Percentiles rank a stretch among this genome's conserved stretches.
Evolutionary conservation across 75 land plant genomes (phyloP).

Genomic region (Selaginella tamariscina): DNA sequence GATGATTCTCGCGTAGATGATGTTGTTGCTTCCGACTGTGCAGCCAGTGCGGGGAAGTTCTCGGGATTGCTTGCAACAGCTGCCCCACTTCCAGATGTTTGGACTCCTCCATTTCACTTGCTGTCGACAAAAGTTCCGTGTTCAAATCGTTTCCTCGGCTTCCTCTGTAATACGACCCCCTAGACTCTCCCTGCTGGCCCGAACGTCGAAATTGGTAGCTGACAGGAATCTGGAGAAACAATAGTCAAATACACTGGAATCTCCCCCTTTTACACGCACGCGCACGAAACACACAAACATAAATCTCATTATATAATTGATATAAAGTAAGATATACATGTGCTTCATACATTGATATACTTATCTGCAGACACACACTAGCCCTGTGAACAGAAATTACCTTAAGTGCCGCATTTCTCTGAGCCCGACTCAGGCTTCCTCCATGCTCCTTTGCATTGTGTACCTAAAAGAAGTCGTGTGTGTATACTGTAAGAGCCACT

Average conservation of each 20-base stretch:
- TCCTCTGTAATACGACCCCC: slow-evolving; percentile 11
- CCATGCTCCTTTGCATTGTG: slow-evolving; percentile 90
- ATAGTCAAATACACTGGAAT: not conserved
- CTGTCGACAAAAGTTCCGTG: not conserved
- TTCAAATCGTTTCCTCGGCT: not conserved
- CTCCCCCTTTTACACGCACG: not conserved
- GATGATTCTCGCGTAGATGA: not conserved
- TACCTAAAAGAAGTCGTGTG: slow-evolving; percentile 33
- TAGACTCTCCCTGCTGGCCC: not conserved
- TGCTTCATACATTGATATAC: not conserved
- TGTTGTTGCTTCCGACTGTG: not conserved
- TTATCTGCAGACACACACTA: not conserved
- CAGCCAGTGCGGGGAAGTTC: not conserved
- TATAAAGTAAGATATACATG: too few species aligned
- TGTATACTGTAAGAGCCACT: not conserved
- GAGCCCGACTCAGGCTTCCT: slow-evolving; percentile 81
- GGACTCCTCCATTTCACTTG: too few species aligned
- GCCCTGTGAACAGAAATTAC: slow-evolving; percentile 15
- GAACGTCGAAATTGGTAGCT: slow-evolving; percentile 65
- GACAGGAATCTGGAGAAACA: slow-evolving; percentile 59
- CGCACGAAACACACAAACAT: not conserved
- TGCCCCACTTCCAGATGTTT: too few species aligned
- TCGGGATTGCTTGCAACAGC: not conserved
- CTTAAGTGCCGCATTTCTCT: slow-evolving; percentile 91
- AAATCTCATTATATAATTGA: not conserved